Evolutionary conservation across 257 asterid species (phyloP), one percentile per base, ranked within the genome.

Genomic region (Paulownia fortunei): DNA sequence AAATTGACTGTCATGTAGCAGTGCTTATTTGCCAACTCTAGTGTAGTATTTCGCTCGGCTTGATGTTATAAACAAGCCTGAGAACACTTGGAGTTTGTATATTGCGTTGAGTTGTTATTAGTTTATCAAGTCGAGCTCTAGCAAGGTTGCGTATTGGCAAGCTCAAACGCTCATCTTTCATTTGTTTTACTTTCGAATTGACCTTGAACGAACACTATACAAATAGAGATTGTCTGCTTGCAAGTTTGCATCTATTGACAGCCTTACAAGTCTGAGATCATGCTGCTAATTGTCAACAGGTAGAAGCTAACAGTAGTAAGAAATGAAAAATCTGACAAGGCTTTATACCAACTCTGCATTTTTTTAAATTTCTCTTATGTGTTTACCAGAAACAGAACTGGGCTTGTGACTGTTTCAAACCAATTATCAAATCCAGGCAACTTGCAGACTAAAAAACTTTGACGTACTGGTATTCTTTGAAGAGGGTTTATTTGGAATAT

Each of bases 401-500:
- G 36, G 11, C 15, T 46, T 46, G 12, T 69, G 64, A 76, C 27
- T 76, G 74, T n/a, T 49, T 56, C 70, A 76, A 21, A 15, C 67
- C 42, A 76, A 36, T 68, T 24, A 37, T 32, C 7, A 13, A 76
- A 71, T 26, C 49, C 62, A 47, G 30, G 67, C 74, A 63, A 62
- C 54, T 49, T 42, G 47, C 72, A 76, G 63, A 49, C 39, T 23
- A 24, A n/a, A 1, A 54, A 30, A n/a, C n/a, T n/a, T n/a, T 37
- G 32, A n/a, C 18, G 37, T 19, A 37, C n/a, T 78, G 39, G 41
- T 16, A 34, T 51, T 49, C 59, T 64, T 51, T 67, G 0, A 4
- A 11, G 27, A 51, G 44, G 63, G 69, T 4, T 23, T 34, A 11
- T 49, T 51, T 18, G 46, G 76, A 55, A 69, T 52, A 24, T 76